These are phyloP conservation scores for Bacterosira constricta DNA, from an alignment of 108 stramenopile genomes.

Conservation along the genomic window DNA sequence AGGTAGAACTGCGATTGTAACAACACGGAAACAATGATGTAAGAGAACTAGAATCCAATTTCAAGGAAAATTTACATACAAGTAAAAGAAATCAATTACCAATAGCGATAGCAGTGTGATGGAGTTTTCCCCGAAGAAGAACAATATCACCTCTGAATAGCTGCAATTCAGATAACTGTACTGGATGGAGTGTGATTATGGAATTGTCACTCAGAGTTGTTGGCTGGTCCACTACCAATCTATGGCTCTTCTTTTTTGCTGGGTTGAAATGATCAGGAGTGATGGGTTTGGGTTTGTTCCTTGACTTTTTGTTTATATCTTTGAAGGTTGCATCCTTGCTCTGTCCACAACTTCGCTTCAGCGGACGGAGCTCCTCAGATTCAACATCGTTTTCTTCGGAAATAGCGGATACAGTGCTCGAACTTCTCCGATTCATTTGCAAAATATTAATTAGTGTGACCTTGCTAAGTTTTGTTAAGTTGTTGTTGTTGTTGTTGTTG, in stretches of 20 bases:
- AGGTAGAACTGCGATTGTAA: too few species aligned
- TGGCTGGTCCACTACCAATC: constrained; percentile 80
- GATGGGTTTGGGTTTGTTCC: constrained; percentile 4
- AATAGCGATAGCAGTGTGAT: constrained; percentile 76
- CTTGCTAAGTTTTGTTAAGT: too few species aligned
- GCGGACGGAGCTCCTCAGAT: constrained; percentile 5
- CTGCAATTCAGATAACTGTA: constrained; percentile 75
- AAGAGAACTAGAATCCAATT: too few species aligned
- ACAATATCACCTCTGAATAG: constrained; percentile 83
- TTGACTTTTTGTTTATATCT: background rate
- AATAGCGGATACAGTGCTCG: constrained; percentile 28
- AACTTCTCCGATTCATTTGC: too few species aligned
- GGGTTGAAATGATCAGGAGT: background rate
- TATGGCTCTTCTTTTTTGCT: constrained; percentile 73
- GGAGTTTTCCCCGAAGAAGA: constrained; percentile 75
- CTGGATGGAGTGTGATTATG: constrained; percentile 47
- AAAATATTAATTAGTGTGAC: too few species aligned
- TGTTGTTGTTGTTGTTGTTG: too few species aligned
- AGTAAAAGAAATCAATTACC: too few species aligned
- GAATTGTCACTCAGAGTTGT: constrained; percentile 72
- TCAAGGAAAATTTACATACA: too few species aligned
- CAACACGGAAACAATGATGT: too few species aligned
- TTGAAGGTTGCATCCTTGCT: background rate
- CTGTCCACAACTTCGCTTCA: constrained; percentile 13
- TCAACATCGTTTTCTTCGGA: constrained; percentile 4